A percentile compares a stretch with the other conserved stretches of the same genome.
These are phyloP conservation scores for Lachancea cidri DNA, from an alignment of 805 yeast species.

Conservation along the genomic window DNA sequence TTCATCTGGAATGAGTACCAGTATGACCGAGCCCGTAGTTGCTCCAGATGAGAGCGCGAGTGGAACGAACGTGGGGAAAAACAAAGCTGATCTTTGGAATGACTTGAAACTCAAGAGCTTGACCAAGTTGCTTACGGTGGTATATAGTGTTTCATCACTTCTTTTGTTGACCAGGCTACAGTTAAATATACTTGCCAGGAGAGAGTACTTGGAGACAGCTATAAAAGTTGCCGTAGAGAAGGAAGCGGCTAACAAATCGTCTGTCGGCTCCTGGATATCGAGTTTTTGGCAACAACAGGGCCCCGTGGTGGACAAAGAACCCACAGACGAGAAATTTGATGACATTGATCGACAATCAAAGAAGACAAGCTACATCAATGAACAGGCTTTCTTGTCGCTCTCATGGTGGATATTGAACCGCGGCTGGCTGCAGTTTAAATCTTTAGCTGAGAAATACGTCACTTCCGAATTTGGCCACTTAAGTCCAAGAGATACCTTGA, in stretches of 20 bases:
- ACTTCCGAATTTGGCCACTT: constrained; percentile 53
- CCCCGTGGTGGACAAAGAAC: neutral
- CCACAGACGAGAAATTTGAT: neutral
- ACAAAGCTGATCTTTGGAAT: constrained; percentile 75
- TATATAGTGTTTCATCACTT: constrained; percentile 64
- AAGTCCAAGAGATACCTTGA: constrained; percentile 68
- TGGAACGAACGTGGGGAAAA: constrained; percentile 23
- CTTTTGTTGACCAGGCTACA: constrained; percentile 80
- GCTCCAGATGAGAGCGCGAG: constrained; percentile 10
- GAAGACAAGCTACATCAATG: constrained; percentile 48
- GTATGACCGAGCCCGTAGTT: constrained; percentile 13
- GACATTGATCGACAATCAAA: constrained; percentile 7
- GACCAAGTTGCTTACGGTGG: constrained; percentile 63
- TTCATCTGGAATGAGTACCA: constrained; percentile 19
- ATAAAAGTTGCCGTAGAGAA: constrained; percentile 50
- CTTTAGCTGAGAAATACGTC: constrained; percentile 52
- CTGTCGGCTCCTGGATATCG: constrained; percentile 7
- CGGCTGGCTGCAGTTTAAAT: constrained; percentile 65
- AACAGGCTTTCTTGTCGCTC: constrained; percentile 77
- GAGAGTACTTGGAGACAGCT: constrained; percentile 77
- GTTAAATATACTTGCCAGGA: constrained; percentile 80
- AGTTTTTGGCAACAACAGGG: constrained; percentile 5
- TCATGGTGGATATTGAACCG: constrained; percentile 92
- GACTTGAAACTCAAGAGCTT: constrained; percentile 71
- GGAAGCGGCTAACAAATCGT: constrained; percentile 12